Percentiles rank a stretch among this genome's conserved stretches.
Evolutionary conservation across 257 asterid genomes (phyloP).

Genomic region (Avicennia marina): DNA sequence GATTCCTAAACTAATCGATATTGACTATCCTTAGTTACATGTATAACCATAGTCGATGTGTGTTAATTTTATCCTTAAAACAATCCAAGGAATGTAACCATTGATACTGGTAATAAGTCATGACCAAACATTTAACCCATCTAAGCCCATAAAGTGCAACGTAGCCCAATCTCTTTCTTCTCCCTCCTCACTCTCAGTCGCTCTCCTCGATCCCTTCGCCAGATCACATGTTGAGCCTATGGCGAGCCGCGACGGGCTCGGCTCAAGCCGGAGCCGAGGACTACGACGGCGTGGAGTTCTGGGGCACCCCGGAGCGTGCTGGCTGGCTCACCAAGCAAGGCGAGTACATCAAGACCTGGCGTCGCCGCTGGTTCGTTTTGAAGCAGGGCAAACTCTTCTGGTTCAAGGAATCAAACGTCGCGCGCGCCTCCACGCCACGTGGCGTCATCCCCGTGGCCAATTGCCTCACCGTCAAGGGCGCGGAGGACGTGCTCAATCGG

Average conservation of each 20-base stretch:
- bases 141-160: too few relatives aligned
- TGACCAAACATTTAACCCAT: too few relatives aligned
- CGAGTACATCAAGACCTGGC: constrained; percentile 96
- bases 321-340: constrained; percentile 96
- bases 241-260: constrained; percentile 85
- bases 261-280: constrained; percentile 41
- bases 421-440: constrained; percentile 68
- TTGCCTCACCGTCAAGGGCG: constrained; percentile 92
- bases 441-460: constrained; percentile 74
- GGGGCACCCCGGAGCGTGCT: constrained; percentile 81
- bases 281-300: constrained; percentile 80
- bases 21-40: too few relatives aligned
- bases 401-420: constrained; percentile 80
- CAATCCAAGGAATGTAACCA: too few relatives aligned
- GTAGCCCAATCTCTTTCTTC: too few relatives aligned
- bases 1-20: too few relatives aligned
- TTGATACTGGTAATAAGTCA: too few relatives aligned
- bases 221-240: constrained; percentile 53
- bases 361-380: constrained; percentile 95
- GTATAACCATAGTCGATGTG: too few relatives aligned
- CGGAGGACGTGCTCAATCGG: constrained; percentile 81
- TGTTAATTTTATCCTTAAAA: too few relatives aligned
- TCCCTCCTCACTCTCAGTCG: too few relatives aligned
- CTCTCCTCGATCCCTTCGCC: too few relatives aligned
- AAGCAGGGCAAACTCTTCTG: constrained; percentile 93